Evolutionary conservation across 768 basidiomycete species (phyloP), one percentile per base, ranked within the genome.

Genomic region (Harrya chromipes): DNA sequence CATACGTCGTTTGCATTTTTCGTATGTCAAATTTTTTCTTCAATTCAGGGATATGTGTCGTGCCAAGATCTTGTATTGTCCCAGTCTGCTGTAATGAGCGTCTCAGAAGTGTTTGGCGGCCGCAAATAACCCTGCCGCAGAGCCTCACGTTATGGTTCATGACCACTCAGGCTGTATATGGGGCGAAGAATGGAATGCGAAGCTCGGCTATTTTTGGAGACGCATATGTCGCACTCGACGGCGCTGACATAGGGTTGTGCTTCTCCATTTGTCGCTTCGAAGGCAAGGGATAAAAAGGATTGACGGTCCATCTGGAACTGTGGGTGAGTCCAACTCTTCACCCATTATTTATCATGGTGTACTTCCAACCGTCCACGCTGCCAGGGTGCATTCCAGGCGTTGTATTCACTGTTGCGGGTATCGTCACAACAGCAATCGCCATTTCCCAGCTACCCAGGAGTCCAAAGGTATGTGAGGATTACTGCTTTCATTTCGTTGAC

Each of bases 261-360:
- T 42, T 49, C 47, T 35, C 26, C 33, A 33, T 33, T 33, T 33
- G 6, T 24, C 17, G 16, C 24, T 48, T 42, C 19, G 14, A 16
- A 6, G 33, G 23, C 33, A 36, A 42, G 23, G 8, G 20, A 43
- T 43, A 49, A 49, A 49, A 36, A 43, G 41, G n/a, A 43, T 43
- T 21, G 20, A 26, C 33, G n/a, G 7, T 31, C 2, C 42, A 37
- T 12, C 29, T 14, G 36, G 42, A 17, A 14, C 34, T 29, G 34
- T 38, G 41, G 48, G 42, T 49, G 48, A 38, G 48, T 46, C 44
- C 49, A 46, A 40, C 49, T 50, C 43, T 52, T 40, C 46, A 40
- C 20, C 43, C 29, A 37, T 42, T 38, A 37, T 43, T 24, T 20
- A 36, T n/a, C 9, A 47, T 48, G 51, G 31, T 42, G 6, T 33